These are phyloP conservation scores for Alternaria sp. DNA, from an alignment of 2,329 filamentous ascomycete genomes.

Conservation along the genomic window DNA sequence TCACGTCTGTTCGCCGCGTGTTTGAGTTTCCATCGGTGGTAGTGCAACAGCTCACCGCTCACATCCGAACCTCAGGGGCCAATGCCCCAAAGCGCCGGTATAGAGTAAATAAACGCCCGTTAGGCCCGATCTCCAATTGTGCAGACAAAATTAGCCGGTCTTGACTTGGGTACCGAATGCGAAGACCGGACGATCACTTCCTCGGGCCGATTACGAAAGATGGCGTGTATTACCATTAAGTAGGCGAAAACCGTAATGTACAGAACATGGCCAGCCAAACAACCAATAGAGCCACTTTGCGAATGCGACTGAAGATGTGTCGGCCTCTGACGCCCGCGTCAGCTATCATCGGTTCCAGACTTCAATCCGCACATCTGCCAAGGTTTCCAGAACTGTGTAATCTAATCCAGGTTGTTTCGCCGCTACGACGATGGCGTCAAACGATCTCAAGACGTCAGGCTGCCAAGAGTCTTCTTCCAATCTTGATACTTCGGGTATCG, in stretches of 20 bases:
- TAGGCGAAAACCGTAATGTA: background rate
- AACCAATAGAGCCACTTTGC: background rate
- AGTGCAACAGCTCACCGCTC: background rate
- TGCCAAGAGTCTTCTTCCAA: constrained; percentile 51
- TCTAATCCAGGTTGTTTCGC: constrained; percentile 54
- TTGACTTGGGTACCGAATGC: background rate
- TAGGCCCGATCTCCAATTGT: background rate
- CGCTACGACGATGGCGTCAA: constrained; percentile 55
- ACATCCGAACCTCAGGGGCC: background rate
- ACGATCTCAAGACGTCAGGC: constrained; percentile 45
- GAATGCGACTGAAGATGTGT: background rate
- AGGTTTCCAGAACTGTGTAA: constrained; percentile 46
- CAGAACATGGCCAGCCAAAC: too few relatives aligned
- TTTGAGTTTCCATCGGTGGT: background rate
- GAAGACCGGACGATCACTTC: background rate
- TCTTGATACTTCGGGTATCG: constrained; percentile 42
- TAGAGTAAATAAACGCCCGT: background rate
- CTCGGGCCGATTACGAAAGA: background rate
- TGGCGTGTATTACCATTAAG: background rate
- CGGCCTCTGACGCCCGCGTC: background rate
- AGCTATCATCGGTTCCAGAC: background rate
- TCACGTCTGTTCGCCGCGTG: background rate
- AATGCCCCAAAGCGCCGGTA: background rate
- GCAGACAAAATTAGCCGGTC: background rate
- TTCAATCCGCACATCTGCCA: constrained; percentile 33